Percentiles rank a stretch among this genome's conserved stretches.
phyloP scores from a whole-genome alignment of 805 yeast genomes.

The Metschnikowia chrysomelidarum region DNA sequence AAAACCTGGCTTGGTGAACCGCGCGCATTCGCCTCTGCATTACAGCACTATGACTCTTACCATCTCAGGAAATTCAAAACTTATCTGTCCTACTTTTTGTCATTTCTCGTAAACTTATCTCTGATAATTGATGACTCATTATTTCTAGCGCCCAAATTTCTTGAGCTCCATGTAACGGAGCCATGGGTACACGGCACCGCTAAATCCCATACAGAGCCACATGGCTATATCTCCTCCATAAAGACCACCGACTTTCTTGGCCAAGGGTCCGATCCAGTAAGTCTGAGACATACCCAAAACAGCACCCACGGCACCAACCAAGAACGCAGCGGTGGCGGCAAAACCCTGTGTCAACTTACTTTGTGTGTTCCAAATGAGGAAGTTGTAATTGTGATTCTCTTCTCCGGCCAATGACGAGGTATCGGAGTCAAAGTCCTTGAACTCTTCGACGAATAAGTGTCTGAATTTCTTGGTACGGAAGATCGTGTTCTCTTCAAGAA shows the following conservation, averaged over 20 bases:
- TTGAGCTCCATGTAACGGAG: slow-evolving; percentile 65
- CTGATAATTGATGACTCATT: too few relatives aligned
- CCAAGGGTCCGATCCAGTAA: slow-evolving; percentile 78
- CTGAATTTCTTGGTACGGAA: slow-evolving; percentile 53
- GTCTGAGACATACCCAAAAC: slow-evolving; percentile 87
- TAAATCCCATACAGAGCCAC: slow-evolving; percentile 73
- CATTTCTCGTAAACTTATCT: too few relatives aligned
- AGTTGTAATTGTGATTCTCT: slow-evolving; percentile 18
- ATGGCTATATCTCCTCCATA: slow-evolving; percentile 79
- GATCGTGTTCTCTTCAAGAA: slow-evolving; percentile 68
- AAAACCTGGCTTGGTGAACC: too few relatives aligned
- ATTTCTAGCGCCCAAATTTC: too few relatives aligned
- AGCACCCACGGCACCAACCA: slow-evolving; percentile 75
- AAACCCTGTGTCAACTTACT: slow-evolving; percentile 61
- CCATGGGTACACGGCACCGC: slow-evolving; percentile 61
- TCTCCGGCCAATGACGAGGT: slow-evolving; percentile 11
- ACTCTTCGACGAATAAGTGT: slow-evolving; percentile 33
- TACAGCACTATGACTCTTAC: too few relatives aligned
- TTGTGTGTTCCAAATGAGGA: slow-evolving; percentile 61
- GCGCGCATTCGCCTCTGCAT: too few relatives aligned
- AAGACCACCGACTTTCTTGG: slow-evolving; percentile 51
- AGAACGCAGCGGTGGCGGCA: slow-evolving; percentile 67
- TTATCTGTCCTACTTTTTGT: too few relatives aligned
- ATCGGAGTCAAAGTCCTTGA: slow-evolving; percentile 19
- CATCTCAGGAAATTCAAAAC: too few relatives aligned